These are phyloP conservation scores for Venustampulla echinocandica DNA, from an alignment of 495 filamentous ascomycete genomes.

Conservation along the genomic window DNA sequence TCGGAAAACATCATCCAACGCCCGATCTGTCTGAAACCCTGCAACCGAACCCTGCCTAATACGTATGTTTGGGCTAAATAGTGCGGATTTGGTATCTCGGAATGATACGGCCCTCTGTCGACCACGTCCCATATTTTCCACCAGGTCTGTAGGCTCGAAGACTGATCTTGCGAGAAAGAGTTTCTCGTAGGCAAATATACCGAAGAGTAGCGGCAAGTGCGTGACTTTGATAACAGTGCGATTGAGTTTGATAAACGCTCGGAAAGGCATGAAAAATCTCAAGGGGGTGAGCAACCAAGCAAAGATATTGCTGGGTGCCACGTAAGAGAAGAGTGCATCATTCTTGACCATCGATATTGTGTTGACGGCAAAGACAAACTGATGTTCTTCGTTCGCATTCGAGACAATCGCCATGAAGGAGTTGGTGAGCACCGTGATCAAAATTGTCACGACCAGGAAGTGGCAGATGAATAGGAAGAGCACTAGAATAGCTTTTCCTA, in stretches of 20 bases:
- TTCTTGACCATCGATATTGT: constrained; percentile 95
- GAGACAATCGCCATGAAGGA: constrained; percentile 90
- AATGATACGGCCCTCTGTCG: constrained; percentile 42
- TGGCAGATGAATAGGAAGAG: constrained; percentile 89
- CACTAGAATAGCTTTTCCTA: constrained; percentile 66
- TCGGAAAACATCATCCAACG: constrained; percentile 87
- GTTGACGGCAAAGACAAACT: constrained; percentile 90
- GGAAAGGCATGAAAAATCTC: constrained; percentile 68
- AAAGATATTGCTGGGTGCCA: constrained; percentile 80
- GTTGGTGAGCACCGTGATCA: constrained; percentile 88
- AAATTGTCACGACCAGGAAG: constrained; percentile 85
- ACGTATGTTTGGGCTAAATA: constrained; percentile 60
- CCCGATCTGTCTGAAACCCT: constrained; percentile 79
- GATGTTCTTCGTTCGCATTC: constrained; percentile 86
- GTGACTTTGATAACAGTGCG: constrained; percentile 81
- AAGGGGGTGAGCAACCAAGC: constrained; percentile 79
- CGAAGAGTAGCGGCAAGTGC: constrained; percentile 76
- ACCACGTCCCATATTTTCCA: constrained; percentile 35
- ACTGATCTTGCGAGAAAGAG: constrained; percentile 57
- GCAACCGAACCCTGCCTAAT: constrained; percentile 74
- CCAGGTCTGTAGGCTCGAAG: constrained; percentile 67
- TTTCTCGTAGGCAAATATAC: constrained; percentile 82
- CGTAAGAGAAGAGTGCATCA: constrained; percentile 84
- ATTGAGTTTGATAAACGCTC: constrained; percentile 71
- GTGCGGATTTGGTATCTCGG: constrained; percentile 37